These are phyloP conservation scores for Entomortierella parvispora DNA, from an alignment of 192 early-diverging fungal species.

Conservation along the genomic window DNA sequence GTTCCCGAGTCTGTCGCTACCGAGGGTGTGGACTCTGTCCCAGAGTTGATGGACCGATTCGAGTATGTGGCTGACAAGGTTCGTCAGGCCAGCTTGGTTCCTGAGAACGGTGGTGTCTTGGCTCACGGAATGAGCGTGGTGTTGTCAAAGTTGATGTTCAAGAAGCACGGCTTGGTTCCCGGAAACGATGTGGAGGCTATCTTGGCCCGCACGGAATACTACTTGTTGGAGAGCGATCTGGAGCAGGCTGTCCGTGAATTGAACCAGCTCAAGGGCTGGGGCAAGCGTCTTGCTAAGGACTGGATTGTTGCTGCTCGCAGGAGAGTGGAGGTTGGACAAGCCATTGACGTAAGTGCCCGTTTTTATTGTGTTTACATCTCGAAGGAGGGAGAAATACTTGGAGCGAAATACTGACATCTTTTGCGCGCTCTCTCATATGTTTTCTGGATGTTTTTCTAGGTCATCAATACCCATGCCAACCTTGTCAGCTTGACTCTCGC, in stretches of 20 bases:
- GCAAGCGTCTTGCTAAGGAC: slow-evolving; percentile 83
- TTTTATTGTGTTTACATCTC: neutral
- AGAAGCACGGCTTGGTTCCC: slow-evolving; percentile 84
- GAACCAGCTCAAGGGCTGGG: slow-evolving; percentile 94
- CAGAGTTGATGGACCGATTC: slow-evolving; percentile 78
- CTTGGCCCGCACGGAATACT: slow-evolving; percentile 79
- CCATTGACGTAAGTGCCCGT: slow-evolving; percentile 72
- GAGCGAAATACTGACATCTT: neutral
- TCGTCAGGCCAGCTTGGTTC: slow-evolving; percentile 83
- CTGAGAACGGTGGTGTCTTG: slow-evolving; percentile 86
- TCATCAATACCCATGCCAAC: slow-evolving; percentile 57
- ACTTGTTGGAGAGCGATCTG: slow-evolving; percentile 81
- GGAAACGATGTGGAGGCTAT: slow-evolving; percentile 90
- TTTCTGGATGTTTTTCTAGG: slow-evolving; percentile 23
- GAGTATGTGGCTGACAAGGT: slow-evolving; percentile 73
- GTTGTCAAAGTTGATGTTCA: slow-evolving; percentile 82
- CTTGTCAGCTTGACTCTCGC: slow-evolving; percentile 56
- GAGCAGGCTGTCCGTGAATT: slow-evolving; percentile 90
- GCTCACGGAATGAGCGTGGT: slow-evolving; percentile 79
- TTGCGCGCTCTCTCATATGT: neutral
- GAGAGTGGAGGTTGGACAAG: slow-evolving; percentile 91
- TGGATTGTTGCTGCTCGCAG: slow-evolving; percentile 86
- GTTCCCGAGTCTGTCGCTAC: slow-evolving; percentile 67
- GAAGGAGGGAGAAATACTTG: no score
- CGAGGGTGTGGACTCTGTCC: slow-evolving; percentile 70